Conservation (phyloP, 257 asterid genomes). For the Solanum tarapatanum region DNA sequence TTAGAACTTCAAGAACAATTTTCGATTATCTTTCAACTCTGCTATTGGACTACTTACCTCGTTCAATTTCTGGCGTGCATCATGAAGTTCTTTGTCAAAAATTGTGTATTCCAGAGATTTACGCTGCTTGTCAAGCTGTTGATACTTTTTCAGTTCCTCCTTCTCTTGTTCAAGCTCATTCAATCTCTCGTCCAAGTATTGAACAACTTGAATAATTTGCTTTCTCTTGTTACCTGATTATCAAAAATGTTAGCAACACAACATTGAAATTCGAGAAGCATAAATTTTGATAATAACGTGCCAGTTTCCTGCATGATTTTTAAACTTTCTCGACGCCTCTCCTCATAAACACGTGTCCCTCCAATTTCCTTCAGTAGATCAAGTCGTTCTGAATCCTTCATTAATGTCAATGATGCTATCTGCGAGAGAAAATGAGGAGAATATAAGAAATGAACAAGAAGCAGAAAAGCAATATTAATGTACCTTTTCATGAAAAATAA, state of each 20-base stretch:
- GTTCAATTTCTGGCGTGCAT: slow-evolving; percentile 71
- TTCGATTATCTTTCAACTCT: not conserved
- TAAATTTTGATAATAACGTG: slow-evolving; percentile 17
- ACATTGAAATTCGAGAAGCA: slow-evolving; percentile 7
- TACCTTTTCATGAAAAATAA: slow-evolving; percentile 32
- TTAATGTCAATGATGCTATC: slow-evolving; percentile 86
- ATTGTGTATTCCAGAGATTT: slow-evolving; percentile 89
- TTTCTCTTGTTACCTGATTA: slow-evolving; percentile 76
- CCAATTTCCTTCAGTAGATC: slow-evolving; percentile 99
- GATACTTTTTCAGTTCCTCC: slow-evolving; percentile 86
- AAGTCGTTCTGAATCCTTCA: slow-evolving; percentile 95
- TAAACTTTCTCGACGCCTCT: slow-evolving; percentile 97
- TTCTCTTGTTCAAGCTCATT: slow-evolving; percentile 98
- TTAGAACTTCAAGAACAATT: not conserved
- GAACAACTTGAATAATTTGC: slow-evolving; percentile 97
- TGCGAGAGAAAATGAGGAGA: slow-evolving; percentile 23
- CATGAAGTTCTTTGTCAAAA: slow-evolving; percentile 90
- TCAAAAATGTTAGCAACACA: slow-evolving; percentile 14
- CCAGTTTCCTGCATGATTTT: slow-evolving; percentile 98
- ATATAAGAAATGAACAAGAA: not conserved
- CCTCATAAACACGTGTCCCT: slow-evolving; percentile 97
- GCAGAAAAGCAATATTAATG: not conserved
- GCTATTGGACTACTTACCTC: slow-evolving; percentile 30
- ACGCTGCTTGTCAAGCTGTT: slow-evolving; percentile 86
- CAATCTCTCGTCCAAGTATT: slow-evolving; percentile 91